These are phyloP conservation scores for Reutealis trisperma DNA, from an alignment of 345 rosid species.

Conservation along the genomic window DNA sequence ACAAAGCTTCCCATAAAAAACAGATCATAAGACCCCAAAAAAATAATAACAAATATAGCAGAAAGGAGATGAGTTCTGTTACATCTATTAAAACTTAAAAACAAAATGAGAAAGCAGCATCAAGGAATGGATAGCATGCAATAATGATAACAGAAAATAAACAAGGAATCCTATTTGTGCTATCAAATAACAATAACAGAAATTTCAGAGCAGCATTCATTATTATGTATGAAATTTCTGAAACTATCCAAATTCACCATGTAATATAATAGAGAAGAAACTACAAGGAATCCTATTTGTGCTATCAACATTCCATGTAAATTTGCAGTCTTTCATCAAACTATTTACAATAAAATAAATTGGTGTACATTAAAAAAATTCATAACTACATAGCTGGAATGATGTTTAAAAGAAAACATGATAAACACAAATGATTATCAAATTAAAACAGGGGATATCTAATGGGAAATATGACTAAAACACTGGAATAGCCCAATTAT, in stretches of 20 bases:
- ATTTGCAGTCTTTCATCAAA: too few species aligned
- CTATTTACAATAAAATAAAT: too few species aligned
- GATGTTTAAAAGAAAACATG: neutral
- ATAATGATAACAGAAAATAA: too few species aligned
- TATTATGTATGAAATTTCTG: too few species aligned
- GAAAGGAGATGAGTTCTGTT: neutral
- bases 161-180: too few species aligned
- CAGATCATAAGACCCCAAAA: slow-evolving; percentile 9
- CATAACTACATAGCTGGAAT: neutral
- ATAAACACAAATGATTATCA: neutral
- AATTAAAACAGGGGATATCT: neutral
- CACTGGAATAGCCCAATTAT: neutral
- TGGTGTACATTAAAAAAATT: too few species aligned
- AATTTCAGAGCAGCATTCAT: too few species aligned
- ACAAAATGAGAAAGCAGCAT: neutral
- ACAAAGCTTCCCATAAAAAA: neutral
- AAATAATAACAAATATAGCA: neutral
- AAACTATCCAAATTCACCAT: too few species aligned
- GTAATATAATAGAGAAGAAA: too few species aligned
- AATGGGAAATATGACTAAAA: neutral
- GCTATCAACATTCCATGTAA: too few species aligned
- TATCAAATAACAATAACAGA: too few species aligned
- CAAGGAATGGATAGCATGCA: neutral
- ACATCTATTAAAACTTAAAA: neutral
- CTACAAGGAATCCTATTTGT: too few species aligned